Evolutionary conservation across 495 filamentous ascomycete species (phyloP).

Genomic region (Hyphodiscus hymeniophilus): DNA sequence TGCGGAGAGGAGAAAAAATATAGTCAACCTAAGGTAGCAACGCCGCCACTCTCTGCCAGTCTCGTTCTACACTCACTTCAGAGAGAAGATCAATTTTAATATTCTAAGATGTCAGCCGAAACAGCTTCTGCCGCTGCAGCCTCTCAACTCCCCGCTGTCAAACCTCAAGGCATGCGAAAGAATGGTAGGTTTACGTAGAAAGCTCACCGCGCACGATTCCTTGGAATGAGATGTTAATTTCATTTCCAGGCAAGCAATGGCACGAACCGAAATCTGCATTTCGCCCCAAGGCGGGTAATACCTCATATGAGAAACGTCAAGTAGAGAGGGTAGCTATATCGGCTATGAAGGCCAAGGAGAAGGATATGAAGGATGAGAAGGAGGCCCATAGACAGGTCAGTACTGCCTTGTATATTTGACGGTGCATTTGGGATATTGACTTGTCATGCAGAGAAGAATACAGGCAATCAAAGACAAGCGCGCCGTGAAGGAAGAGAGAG

Average conservation of each 20-base stretch:
- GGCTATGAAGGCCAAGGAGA: conserved; percentile 79
- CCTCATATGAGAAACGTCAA: conserved; percentile 67
- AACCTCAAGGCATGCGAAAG: conserved; percentile 48
- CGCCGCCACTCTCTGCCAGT: background rate
- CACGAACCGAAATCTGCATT: conserved; percentile 77
- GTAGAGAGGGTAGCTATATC: conserved; percentile 54
- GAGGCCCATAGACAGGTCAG: conserved; percentile 75
- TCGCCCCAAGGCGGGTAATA: conserved; percentile 67
- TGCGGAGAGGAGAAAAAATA: no score
- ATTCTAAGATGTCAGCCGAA: conserved; percentile 14
- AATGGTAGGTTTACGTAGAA: conserved; percentile 44
- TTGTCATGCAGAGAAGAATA: conserved; percentile 53
- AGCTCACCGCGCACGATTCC: background rate
- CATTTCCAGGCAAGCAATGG: conserved; percentile 83
- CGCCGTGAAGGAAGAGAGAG: conserved; percentile 85
- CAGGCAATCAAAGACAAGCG: conserved; percentile 74
- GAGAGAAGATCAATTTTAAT: background rate
- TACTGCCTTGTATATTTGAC: background rate
- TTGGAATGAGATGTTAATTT: conserved; percentile 1
- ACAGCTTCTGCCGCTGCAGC: background rate
- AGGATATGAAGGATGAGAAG: conserved; percentile 93
- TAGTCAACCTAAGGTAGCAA: no score
- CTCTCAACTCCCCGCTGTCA: background rate
- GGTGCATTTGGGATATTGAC: background rate
- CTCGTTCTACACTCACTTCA: background rate